These are phyloP conservation scores for Torulaspora pretoriensis DNA, from an alignment of 1,139 yeast species.

Conservation along the genomic window DNA sequence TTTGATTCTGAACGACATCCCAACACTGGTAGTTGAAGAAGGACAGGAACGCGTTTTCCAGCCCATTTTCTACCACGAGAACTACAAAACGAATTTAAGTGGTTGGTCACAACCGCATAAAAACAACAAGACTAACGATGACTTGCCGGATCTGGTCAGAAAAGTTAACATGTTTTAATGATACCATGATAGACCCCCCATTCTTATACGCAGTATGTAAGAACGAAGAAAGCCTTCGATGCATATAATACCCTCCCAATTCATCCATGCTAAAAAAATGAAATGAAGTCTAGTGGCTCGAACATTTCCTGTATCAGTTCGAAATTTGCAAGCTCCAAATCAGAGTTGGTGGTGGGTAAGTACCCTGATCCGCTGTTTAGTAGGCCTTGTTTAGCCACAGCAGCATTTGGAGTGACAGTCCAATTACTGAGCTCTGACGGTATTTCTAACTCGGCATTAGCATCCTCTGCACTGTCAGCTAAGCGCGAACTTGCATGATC, in stretches of 20 bases:
- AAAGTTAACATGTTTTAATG: slow-evolving; percentile 21
- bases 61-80: slow-evolving; percentile 37
- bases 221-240: neutral
- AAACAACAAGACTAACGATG: neutral
- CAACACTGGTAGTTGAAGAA: slow-evolving; percentile 36
- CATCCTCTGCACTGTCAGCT: slow-evolving; percentile 18
- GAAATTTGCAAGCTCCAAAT: slow-evolving; percentile 13
- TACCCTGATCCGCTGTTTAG: slow-evolving; percentile 6
- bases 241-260: neutral
- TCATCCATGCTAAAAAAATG: slow-evolving; percentile 17
- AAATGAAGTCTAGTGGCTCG: slow-evolving; percentile 29
- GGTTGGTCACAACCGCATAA: slow-evolving; percentile 29
- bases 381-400: slow-evolving; percentile 2
- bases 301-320: slow-evolving; percentile 26
- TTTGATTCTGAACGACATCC: slow-evolving; percentile 41
- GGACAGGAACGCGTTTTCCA: slow-evolving; percentile 31
- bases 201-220: too few relatives aligned
- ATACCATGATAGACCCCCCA: neutral
- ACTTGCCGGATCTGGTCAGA: slow-evolving; percentile 5
- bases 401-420: slow-evolving; percentile 5
- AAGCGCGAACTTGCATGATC: slow-evolving; percentile 25
- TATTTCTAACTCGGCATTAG: slow-evolving; percentile 4
- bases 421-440: neutral
- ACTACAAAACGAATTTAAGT: slow-evolving; percentile 33
- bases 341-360: slow-evolving; percentile 6